phyloP scores from a whole-genome alignment of 495 filamentous ascomycete genomes.

The Hypoxylon cercidicola region DNA sequence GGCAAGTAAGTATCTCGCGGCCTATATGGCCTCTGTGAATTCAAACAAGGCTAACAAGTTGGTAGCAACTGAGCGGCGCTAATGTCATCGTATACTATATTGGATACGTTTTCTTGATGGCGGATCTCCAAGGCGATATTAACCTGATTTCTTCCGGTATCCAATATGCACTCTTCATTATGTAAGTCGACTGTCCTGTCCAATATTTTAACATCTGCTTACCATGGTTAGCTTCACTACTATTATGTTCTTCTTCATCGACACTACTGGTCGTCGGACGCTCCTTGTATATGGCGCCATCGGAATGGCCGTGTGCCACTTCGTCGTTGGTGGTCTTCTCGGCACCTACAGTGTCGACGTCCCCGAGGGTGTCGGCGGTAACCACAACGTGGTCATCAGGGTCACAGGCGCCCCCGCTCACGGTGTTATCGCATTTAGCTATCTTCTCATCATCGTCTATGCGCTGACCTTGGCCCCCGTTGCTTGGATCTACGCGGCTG shows the following conservation, averaged over 20 bases:
- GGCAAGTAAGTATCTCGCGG: slow-evolving; percentile 45
- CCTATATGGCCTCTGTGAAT: background rate
- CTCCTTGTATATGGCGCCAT: slow-evolving; percentile 76
- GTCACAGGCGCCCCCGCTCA: slow-evolving; percentile 70
- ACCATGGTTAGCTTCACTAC: slow-evolving; percentile 71
- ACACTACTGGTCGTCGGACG: slow-evolving; percentile 75
- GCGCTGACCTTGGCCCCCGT: slow-evolving; percentile 75
- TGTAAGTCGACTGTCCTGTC: slow-evolving; percentile 44
- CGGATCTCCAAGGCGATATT: slow-evolving; percentile 68
- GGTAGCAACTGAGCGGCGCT: slow-evolving; percentile 74
- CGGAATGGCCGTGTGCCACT: slow-evolving; percentile 75
- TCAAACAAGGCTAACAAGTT: slow-evolving; percentile 58
- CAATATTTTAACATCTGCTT: background rate
- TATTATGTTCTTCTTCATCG: slow-evolving; percentile 76
- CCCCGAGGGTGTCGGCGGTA: slow-evolving; percentile 69
- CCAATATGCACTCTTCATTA: slow-evolving; percentile 80
- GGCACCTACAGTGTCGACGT: slow-evolving; percentile 55
- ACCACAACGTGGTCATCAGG: slow-evolving; percentile 72
- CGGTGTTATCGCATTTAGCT: slow-evolving; percentile 77
- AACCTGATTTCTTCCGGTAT: slow-evolving; percentile 74
- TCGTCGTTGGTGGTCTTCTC: slow-evolving; percentile 69
- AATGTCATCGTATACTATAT: slow-evolving; percentile 79
- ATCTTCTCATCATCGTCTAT: slow-evolving; percentile 77
- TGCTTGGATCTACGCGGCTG: slow-evolving; percentile 79
- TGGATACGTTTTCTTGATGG: slow-evolving; percentile 78